Percentiles rank a stretch among this genome's conserved stretches.
phyloP scores from a whole-genome alignment of 495 filamentous ascomycete species.

The Penicillium diatomitis region DNA sequence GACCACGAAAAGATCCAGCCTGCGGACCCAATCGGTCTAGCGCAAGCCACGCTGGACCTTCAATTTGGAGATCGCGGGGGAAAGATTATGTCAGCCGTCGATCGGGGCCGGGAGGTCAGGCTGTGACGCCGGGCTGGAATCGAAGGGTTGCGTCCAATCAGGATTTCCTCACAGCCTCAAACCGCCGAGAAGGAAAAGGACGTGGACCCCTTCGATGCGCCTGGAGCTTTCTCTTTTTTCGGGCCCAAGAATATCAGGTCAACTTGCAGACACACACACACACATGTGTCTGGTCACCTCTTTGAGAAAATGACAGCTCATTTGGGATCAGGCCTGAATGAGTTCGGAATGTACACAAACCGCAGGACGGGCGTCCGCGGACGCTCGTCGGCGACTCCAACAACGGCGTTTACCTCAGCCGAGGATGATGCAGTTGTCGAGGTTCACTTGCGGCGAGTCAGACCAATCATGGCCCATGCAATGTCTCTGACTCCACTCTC shows the following conservation, averaged over 20 bases:
- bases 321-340: constrained; percentile 4
- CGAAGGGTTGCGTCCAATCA: too few relatives aligned
- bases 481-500: constrained; percentile 8
- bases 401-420: constrained; percentile 26
- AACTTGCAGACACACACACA: too few relatives aligned
- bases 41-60: not conserved
- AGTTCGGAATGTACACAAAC: constrained; percentile 13
- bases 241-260: too few relatives aligned
- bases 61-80: not conserved
- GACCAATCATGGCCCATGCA: constrained; percentile 24
- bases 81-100: constrained; percentile 1
- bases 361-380: constrained; percentile 3
- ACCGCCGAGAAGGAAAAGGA: not conserved
- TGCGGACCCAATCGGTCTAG: not conserved
- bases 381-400: constrained; percentile 10
- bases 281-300: too few relatives aligned
- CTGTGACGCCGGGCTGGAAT: too few relatives aligned
- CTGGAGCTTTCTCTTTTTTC: too few relatives aligned
- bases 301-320: too few relatives aligned
- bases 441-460: constrained; percentile 15
- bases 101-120: not conserved
- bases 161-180: too few relatives aligned
- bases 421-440: constrained; percentile 20
- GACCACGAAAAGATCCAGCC: not conserved
- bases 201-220: too few relatives aligned